phyloP scores from a whole-genome alignment of 2,329 filamentous ascomycete species.

The Ambrosiella cleistominuta region DNA sequence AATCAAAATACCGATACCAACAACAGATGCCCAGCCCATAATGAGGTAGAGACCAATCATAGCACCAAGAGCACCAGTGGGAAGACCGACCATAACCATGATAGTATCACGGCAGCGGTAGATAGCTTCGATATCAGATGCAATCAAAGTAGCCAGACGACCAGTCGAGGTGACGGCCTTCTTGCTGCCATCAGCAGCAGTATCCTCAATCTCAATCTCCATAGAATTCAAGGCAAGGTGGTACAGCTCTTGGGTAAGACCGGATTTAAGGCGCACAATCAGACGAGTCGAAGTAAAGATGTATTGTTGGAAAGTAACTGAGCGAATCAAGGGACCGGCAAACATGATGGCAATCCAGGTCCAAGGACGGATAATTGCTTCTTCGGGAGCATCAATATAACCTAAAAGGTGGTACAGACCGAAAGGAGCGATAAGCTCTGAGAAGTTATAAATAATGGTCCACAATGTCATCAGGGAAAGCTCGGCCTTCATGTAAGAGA shows the following conservation, averaged over 20 bases:
- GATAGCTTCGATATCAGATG: conserved; percentile 39
- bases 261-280: conserved; percentile 35
- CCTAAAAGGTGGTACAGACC: conserved; percentile 34
- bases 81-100: conserved; percentile 27
- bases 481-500: conserved; percentile 27
- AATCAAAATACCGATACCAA: conserved; percentile 32
- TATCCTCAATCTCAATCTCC: conserved; percentile 35
- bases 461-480: conserved; percentile 29
- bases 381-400: conserved; percentile 28
- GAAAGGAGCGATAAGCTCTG: conserved; percentile 35
- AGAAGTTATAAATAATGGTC: conserved; percentile 21
- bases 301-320: conserved; percentile 37
- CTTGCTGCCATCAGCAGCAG: conserved; percentile 13
- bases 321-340: conserved; percentile 26
- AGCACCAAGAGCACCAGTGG: conserved; percentile 29
- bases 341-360: conserved; percentile 38
- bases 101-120: conserved; percentile 34
- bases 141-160: conserved; percentile 38
- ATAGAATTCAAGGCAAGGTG: conserved; percentile 36
- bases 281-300: conserved; percentile 36
- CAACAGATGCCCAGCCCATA: conserved; percentile 36
- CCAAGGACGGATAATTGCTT: conserved; percentile 29
- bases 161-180: conserved; percentile 29
- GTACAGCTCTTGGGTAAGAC: conserved; percentile 41
- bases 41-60: conserved; percentile 36